Conservation (phyloP, 176 grass and related monocot genomes). For the Cymbopogon citratus region DNA sequence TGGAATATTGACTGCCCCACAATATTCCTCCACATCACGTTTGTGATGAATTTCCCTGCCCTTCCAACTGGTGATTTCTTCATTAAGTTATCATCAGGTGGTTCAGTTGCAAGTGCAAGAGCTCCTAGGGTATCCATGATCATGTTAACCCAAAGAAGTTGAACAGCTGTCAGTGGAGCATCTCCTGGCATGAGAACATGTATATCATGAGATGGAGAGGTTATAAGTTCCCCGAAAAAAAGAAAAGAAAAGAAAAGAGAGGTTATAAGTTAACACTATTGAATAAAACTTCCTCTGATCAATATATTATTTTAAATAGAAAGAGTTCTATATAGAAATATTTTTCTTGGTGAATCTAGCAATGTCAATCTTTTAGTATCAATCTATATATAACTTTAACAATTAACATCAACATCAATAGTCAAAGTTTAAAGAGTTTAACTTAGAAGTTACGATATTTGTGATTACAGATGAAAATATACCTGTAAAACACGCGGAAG, state of each 20-base stretch:
- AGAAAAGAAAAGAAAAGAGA: too few relatives aligned
- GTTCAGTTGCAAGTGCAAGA: constrained; percentile 83
- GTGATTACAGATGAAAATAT: background rate
- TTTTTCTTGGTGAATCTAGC: background rate
- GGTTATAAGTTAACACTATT: background rate
- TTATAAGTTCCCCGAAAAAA: too few relatives aligned
- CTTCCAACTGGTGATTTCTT: constrained; percentile 70
- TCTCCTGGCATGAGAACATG: constrained; percentile 43
- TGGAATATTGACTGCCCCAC: constrained; percentile 75
- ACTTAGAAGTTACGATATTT: background rate
- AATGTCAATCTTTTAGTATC: background rate
- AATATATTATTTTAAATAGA: background rate
- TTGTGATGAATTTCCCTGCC: constrained; percentile 73
- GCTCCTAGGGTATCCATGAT: constrained; percentile 98
- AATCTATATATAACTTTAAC: background rate
- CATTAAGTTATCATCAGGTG: constrained; percentile 75
- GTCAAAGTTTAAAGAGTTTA: background rate
- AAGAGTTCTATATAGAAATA: background rate
- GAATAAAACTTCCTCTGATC: background rate
- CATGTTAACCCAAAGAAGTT: constrained; percentile 98
- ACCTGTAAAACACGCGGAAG: constrained; percentile 79
- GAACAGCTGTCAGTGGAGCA: constrained; percentile 79
- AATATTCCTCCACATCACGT: constrained; percentile 91
- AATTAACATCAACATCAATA: background rate
- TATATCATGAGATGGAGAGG: background rate